Evolutionary conservation across 1,284 basidiomycete species (phyloP).

Genomic region (Coniophora puteana): DNA sequence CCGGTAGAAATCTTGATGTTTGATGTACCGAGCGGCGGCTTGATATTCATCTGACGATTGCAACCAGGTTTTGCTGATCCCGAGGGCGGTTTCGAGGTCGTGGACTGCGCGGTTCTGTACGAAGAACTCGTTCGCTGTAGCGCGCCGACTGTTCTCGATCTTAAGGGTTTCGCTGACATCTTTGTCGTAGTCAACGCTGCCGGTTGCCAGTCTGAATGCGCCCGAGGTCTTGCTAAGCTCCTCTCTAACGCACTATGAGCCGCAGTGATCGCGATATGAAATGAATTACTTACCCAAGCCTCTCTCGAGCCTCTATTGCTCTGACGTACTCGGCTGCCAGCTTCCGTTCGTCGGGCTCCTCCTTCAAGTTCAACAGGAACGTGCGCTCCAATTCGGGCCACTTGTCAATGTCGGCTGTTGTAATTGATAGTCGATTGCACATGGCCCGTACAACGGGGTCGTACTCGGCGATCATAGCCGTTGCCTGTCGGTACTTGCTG

Average conservation of each 20-base stretch:
- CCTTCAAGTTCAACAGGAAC: neutral
- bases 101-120: slow-evolving; percentile 4
- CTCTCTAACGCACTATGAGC: neutral
- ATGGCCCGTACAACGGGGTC: neutral
- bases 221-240: neutral
- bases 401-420: neutral
- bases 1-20: neutral
- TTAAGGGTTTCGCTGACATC: neutral
- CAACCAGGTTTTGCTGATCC: slow-evolving; percentile 9
- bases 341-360: neutral
- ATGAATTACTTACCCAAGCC: neutral
- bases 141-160: neutral
- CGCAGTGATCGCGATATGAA: neutral
- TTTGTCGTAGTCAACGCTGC: slow-evolving; percentile 4
- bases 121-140: neutral
- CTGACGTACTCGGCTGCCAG: slow-evolving; percentile 1
- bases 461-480: slow-evolving; percentile 7
- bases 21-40: neutral
- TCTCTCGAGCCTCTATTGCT: neutral
- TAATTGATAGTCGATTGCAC: too few species aligned
- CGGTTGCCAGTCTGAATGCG: neutral
- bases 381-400: slow-evolving; percentile 1
- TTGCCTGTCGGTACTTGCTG: slow-evolving; percentile 16
- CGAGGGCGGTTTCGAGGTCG: slow-evolving; percentile 7
- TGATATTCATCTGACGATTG: neutral